phyloP scores from a whole-genome alignment of 1,284 basidiomycete genomes.

The Xerocomus cyaneibrunnescens region DNA sequence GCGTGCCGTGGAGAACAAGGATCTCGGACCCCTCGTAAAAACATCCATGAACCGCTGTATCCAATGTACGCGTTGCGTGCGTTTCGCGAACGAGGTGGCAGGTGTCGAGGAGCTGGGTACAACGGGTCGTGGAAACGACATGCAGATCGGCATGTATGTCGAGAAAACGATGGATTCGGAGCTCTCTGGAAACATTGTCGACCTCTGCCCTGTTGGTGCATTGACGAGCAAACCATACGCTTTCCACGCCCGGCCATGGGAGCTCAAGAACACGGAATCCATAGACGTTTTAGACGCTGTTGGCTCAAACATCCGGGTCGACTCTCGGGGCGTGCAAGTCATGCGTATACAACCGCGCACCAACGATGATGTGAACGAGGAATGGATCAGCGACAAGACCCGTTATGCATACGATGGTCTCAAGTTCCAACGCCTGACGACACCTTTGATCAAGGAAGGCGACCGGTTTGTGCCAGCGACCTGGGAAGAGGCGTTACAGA shows the following conservation, averaged over 20 bases:
- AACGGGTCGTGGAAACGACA: conserved; percentile 95
- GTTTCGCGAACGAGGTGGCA: conserved; percentile 98
- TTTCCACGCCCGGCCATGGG: conserved; percentile 97
- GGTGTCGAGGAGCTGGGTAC: conserved; percentile 98
- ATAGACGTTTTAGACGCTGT: conserved; percentile 98
- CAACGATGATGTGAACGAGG: conserved; percentile 99
- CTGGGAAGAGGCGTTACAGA: conserved; percentile 90
- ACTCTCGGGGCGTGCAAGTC: conserved; percentile 94
- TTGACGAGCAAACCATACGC: conserved; percentile 98
- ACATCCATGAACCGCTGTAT: conserved; percentile 99
- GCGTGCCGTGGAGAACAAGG: conserved; percentile 98
- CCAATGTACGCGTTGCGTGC: conserved; percentile 98
- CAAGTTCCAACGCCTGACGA: conserved; percentile 93
- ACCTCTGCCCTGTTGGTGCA: conserved; percentile 97
- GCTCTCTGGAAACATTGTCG: conserved; percentile 96
- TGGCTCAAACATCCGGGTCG: conserved; percentile 96
- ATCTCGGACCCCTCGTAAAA: conserved; percentile 97
- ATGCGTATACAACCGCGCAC: conserved; percentile 97
- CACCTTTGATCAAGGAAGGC: conserved; percentile 88
- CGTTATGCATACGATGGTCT: conserved; percentile 96
- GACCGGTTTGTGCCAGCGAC: conserved; percentile 90
- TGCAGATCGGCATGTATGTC: conserved; percentile 99
- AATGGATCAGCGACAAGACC: conserved; percentile 99
- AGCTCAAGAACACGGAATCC: conserved; percentile 97
- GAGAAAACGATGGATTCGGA: conserved; percentile 98